Evolutionary conservation across 805 yeast species (phyloP).

Genomic region (Ogataea nonfermentans): DNA sequence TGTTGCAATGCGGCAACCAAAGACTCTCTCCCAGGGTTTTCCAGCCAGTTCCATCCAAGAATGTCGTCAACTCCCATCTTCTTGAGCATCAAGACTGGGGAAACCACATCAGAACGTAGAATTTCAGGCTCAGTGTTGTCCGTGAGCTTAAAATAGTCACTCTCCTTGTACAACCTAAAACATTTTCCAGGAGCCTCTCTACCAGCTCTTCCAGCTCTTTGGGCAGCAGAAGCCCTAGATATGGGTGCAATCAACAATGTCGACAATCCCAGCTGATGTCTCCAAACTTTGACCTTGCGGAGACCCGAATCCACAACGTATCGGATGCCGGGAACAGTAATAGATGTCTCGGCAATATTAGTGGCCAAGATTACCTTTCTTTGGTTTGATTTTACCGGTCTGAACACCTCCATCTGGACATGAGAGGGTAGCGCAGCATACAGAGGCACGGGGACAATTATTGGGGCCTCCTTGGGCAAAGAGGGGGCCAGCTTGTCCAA

Average conservation of each 20-base stretch:
- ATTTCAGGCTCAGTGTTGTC: conserved; percentile 93
- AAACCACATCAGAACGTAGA: conserved; percentile 76
- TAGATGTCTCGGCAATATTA: conserved; percentile 96
- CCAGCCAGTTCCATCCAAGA: conserved; percentile 88
- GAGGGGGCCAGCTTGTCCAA: conserved; percentile 60
- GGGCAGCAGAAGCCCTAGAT: conserved; percentile 91
- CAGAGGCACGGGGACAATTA: conserved; percentile 73
- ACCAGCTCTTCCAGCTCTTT: conserved; percentile 99
- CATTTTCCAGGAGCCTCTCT: conserved; percentile 94
- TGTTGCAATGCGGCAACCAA: conserved; percentile 74
- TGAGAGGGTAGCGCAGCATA: conserved; percentile 92
- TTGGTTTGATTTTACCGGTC: conserved; percentile 56
- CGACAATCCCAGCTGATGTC: conserved; percentile 89
- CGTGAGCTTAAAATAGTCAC: conserved; percentile 59
- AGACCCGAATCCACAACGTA: conserved; percentile 93
- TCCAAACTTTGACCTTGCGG: conserved; percentile 92
- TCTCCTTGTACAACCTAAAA: conserved; percentile 77
- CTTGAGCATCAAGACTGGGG: conserved; percentile 82
- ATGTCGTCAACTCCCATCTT: conserved; percentile 81
- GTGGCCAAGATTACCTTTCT: conserved; percentile 91
- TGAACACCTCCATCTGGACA: conserved; percentile 80
- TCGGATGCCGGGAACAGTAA: conserved; percentile 91
- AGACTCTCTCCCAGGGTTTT: conserved; percentile 80
- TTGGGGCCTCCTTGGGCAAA: conserved; percentile 73
- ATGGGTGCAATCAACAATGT: conserved; percentile 89